Evolutionary conservation across 495 filamentous ascomycete species (phyloP).

Genomic region (Aspergillus incahuasiensis): DNA sequence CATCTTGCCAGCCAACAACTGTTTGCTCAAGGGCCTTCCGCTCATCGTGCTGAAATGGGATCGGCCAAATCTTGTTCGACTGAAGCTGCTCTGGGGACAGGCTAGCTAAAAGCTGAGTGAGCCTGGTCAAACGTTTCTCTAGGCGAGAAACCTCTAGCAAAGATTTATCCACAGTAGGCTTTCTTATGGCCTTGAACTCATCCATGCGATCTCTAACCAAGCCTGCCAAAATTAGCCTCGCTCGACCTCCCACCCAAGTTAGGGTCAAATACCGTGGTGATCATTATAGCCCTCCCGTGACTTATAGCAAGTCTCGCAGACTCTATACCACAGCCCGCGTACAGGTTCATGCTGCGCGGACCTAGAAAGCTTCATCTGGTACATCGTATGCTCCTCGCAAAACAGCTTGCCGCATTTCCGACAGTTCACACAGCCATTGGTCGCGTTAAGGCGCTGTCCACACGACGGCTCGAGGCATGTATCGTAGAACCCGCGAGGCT

Average conservation of each 20-base stretch:
- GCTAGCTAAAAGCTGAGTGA: slow-evolving; percentile 77
- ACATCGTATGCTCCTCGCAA: slow-evolving; percentile 98
- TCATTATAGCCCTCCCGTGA: slow-evolving; percentile 94
- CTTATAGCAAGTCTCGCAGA: slow-evolving; percentile 98
- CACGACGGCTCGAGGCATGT: slow-evolving; percentile 83
- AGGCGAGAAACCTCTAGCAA: slow-evolving; percentile 81
- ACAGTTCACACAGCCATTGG: slow-evolving; percentile 85
- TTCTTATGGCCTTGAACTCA: slow-evolving; percentile 61
- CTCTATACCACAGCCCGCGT: slow-evolving; percentile 85
- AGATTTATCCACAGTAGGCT: slow-evolving; percentile 75
- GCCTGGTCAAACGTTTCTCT: slow-evolving; percentile 85
- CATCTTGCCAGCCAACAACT: slow-evolving; percentile 92
- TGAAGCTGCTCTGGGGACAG: slow-evolving; percentile 57
- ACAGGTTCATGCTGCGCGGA: slow-evolving; percentile 89
- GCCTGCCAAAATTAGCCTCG: slow-evolving; percentile 31
- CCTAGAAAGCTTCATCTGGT: slow-evolving; percentile 95
- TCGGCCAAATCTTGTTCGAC: slow-evolving; percentile 51
- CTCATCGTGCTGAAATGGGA: slow-evolving; percentile 57
- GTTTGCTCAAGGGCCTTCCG: slow-evolving; percentile 82
- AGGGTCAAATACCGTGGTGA: slow-evolving; percentile 53
- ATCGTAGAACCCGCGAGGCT: slow-evolving; percentile 66
- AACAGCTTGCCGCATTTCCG: slow-evolving; percentile 88
- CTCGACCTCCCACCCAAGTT: neutral
- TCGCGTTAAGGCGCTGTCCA: slow-evolving; percentile 67
- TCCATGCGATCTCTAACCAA: slow-evolving; percentile 63